These are phyloP conservation scores for Leccinum brunneo-olivaceum DNA, from an alignment of 1,284 basidiomycete species.

Conservation along the genomic window DNA sequence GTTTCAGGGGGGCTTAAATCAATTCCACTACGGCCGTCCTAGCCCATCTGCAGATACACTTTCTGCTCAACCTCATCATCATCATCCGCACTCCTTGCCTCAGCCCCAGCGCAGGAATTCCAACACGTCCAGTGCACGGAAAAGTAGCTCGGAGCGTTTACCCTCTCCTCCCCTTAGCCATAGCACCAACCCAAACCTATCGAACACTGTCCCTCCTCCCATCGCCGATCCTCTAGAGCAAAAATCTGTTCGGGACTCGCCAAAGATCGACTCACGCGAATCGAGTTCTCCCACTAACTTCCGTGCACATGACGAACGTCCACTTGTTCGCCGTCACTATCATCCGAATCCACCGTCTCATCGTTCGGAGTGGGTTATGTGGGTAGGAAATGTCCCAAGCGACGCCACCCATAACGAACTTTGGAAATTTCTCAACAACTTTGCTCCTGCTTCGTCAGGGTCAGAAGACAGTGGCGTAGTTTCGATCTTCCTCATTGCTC, in stretches of 20 bases:
- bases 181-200: too few relatives aligned
- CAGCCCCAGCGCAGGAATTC: constrained; percentile 16
- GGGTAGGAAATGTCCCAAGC: constrained; percentile 84
- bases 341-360: constrained; percentile 65
- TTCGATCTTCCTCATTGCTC: constrained; percentile 87
- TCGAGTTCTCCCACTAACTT: not conserved
- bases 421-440: constrained; percentile 75
- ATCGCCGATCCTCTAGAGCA: constrained; percentile 1
- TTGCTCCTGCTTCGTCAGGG: constrained; percentile 14
- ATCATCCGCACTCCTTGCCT: constrained; percentile 25
- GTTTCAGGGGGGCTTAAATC: constrained; percentile 37
- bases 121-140: not conserved
- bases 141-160: constrained; percentile 1
- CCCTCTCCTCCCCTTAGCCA: not conserved
- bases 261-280: not conserved
- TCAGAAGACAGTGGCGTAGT: constrained; percentile 52
- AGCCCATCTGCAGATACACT: constrained; percentile 26
- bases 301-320: constrained; percentile 21
- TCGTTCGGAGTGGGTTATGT: constrained; percentile 92
- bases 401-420: constrained; percentile 86
- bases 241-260: not conserved
- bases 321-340: constrained; percentile 37
- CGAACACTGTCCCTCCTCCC: not conserved
- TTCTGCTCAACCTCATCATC: constrained; percentile 34
- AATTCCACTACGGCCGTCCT: constrained; percentile 45